These are phyloP conservation scores for Cytospora schulzeri DNA, from an alignment of 2,329 filamentous ascomycete genomes.

Conservation along the genomic window DNA sequence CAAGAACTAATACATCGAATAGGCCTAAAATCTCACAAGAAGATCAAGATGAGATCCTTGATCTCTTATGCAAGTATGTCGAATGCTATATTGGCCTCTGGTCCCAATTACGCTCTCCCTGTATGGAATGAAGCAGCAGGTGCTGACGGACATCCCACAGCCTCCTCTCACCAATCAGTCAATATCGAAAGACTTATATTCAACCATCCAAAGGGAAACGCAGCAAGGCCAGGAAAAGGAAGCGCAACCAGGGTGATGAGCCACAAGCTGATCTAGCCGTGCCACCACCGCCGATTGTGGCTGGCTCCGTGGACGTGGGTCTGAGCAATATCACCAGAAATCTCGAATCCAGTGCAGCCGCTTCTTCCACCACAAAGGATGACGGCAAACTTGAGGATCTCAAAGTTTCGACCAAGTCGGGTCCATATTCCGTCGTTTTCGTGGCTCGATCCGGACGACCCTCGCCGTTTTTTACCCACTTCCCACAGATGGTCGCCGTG, in stretches of 20 bases:
- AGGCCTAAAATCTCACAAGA: slow-evolving; percentile 63
- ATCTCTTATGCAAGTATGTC: slow-evolving; percentile 66
- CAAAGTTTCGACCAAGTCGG: neutral
- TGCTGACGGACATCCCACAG: slow-evolving; percentile 41
- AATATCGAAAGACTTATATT: slow-evolving; percentile 57
- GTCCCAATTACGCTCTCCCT: neutral
- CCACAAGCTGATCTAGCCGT: slow-evolving; percentile 26
- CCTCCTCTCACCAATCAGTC: slow-evolving; percentile 64
- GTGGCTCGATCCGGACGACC: slow-evolving; percentile 60
- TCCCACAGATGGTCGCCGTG: slow-evolving; percentile 50
- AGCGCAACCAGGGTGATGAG: slow-evolving; percentile 35
- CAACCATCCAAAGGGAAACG: slow-evolving; percentile 64
- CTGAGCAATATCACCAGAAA: slow-evolving; percentile 63
- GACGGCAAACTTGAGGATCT: neutral
- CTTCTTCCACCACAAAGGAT: neutral
- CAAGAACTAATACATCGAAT: neutral
- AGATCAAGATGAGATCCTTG: slow-evolving; percentile 65
- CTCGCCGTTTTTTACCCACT: slow-evolving; percentile 60
- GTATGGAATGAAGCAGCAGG: neutral
- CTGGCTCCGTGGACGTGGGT: slow-evolving; percentile 63
- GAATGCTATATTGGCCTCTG: slow-evolving; percentile 15
- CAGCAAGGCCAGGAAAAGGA: slow-evolving; percentile 54
- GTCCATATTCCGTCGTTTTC: slow-evolving; percentile 57
- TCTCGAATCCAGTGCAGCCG: slow-evolving; percentile 50
- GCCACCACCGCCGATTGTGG: slow-evolving; percentile 54